Evolutionary conservation across 768 basidiomycete genomes (phyloP).

Genomic region (Panellus pusillus): DNA sequence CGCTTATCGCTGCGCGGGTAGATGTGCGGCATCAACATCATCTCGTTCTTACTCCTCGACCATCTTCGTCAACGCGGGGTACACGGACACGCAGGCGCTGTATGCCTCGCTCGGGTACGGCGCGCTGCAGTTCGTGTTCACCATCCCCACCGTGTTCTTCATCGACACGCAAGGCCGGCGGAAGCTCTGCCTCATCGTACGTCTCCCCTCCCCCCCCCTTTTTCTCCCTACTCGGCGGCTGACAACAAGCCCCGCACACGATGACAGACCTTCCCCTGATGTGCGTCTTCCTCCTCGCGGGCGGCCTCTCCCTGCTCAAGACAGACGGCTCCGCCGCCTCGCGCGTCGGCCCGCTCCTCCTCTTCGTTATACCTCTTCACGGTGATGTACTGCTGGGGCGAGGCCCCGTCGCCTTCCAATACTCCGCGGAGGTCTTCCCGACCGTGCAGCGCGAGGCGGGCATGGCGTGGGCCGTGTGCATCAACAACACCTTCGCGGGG

Average conservation of each 20-base stretch:
- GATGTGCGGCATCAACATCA: constrained; percentile 29
- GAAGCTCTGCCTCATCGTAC: constrained; percentile 15
- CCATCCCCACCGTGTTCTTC: constrained; percentile 19
- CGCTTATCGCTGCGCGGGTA: background rate
- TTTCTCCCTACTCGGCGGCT: constrained; percentile 1
- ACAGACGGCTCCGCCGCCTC: constrained; percentile 4
- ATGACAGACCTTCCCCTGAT: constrained; percentile 44
- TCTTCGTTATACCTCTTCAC: constrained; percentile 27
- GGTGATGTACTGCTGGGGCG: constrained; percentile 17
- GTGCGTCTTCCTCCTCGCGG: constrained; percentile 39
- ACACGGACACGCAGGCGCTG: constrained; percentile 21
- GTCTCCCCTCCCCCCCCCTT: constrained; percentile 29
- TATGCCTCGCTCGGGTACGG: constrained; percentile 36
- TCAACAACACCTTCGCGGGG: constrained; percentile 23
- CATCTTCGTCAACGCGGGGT: constrained; percentile 37
- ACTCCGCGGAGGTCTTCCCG: constrained; percentile 41
- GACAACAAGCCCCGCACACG: background rate
- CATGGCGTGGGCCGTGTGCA: constrained; percentile 30
- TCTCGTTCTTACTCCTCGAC: constrained; percentile 41
- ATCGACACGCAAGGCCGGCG: constrained; percentile 25
- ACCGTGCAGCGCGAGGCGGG: constrained; percentile 25
- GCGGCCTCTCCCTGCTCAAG: constrained; percentile 37
- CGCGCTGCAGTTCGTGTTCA: constrained; percentile 24
- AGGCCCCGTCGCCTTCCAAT: constrained; percentile 42
- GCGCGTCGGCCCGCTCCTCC: constrained; percentile 16